A percentile compares a stretch with the other conserved stretches of the same genome.
These are phyloP conservation scores for Malus orientalis DNA, from an alignment of 306 rosid genomes.

Conservation along the genomic window DNA sequence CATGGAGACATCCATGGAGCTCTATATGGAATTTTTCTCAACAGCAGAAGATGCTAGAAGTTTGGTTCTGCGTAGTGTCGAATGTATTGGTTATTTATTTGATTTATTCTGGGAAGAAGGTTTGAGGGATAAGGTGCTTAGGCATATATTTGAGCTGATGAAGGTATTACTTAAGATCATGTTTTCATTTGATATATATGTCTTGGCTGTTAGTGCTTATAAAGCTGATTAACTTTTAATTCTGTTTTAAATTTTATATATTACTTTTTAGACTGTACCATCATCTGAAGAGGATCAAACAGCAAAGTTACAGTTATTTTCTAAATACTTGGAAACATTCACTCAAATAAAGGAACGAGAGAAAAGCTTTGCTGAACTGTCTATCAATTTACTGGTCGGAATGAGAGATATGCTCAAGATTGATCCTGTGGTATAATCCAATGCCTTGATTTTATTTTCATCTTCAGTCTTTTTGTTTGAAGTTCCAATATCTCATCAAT, in stretches of 20 bases:
- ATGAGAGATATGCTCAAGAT: constrained; percentile 63
- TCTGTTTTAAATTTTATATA: not conserved
- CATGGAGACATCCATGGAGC: constrained; percentile 61
- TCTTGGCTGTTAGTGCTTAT: constrained; percentile 3
- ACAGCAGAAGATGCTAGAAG: constrained; percentile 62
- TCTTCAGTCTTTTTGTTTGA: constrained; percentile 8
- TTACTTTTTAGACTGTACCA: constrained; percentile 50
- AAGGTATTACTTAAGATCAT: constrained; percentile 42
- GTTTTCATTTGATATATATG: not conserved
- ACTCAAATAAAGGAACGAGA: constrained; percentile 82
- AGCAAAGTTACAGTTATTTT: constrained; percentile 70
- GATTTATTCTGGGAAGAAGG: constrained; percentile 89
- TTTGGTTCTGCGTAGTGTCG: constrained; percentile 49
- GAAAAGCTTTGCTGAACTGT: constrained; percentile 54
- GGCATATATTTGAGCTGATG: constrained; percentile 77
- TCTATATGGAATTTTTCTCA: constrained; percentile 52
- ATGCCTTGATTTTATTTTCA: constrained; percentile 11
- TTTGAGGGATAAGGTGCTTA: constrained; percentile 64
- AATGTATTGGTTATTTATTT: constrained; percentile 71
- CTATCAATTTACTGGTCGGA: constrained; percentile 75
- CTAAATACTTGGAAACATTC: constrained; percentile 82
- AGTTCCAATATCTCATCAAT: constrained; percentile 19
- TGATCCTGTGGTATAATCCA: constrained; percentile 57
- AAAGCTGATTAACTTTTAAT: constrained; percentile 12
- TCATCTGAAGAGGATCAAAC: constrained; percentile 64